Base-by-base conservation (phyloP, 1,139 yeast species). In the Yamadazyma membranifaciens region DNA sequence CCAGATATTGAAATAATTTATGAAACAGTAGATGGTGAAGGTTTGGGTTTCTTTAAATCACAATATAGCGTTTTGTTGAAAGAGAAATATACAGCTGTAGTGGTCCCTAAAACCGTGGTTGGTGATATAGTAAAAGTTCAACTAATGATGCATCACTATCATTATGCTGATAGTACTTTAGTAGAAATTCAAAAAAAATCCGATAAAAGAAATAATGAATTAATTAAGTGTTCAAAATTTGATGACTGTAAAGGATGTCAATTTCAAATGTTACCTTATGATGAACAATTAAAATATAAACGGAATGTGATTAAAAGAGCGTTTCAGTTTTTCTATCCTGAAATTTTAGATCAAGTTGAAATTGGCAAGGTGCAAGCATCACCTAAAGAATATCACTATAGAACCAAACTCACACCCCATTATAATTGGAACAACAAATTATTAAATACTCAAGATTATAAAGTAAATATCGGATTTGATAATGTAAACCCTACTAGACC, bases 361-460 rank as follows among this genome's bases (percentile, higher is more conserved):
- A 29, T 38, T 27, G 51, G 52, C 1, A 16, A 31, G 17, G 59
- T 50, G 3, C 12, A 37, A 9, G 43, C 47, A 3, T 49, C 54
- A 7, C 98, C 98, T 4, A 64, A 80, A 46, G 77, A 83, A 52
- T 87, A 76, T 57, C 69, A 74, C 32, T 92, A 92, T 63, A 73
- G 98, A 57, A 92, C 98, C 0, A 92, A 92, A 56, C 71, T 92
- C 36, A 92, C 98, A 0, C 98, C 98, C 2, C 98, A 92, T 66
- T 92, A 89, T 62, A 91, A 87, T 54, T 70, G 87, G 39, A 39
- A 24, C 14, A 30, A 31, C 7, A 25, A 12, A 6, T 10, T 13
- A 3, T 10, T 14, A 26, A 31, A 31, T 3, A 34, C 25, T 4
- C 25, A 30, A 15, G 37, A 15, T 4, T 34, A 31, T 13, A 36